phyloP scores from a whole-genome alignment of 2,329 filamentous ascomycete species.

The Aureobasidium sp. region DNA sequence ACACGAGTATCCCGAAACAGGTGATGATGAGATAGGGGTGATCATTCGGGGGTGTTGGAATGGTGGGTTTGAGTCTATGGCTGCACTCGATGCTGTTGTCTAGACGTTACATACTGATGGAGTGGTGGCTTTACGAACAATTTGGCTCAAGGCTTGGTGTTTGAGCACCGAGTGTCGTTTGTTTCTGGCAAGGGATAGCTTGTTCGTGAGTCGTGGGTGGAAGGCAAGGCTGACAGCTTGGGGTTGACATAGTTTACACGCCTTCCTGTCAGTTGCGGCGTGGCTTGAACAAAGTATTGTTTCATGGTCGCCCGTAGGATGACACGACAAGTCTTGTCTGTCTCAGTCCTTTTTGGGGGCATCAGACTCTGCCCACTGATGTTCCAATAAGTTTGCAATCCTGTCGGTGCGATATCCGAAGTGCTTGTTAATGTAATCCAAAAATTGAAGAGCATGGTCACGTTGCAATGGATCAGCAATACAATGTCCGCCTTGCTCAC shows the following conservation, averaged over 20 bases:
- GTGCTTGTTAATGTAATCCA: neutral
- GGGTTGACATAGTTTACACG: neutral
- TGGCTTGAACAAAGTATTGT: neutral
- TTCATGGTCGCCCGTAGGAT: neutral
- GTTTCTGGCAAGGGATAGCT: neutral
- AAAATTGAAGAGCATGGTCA: neutral
- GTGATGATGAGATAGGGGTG: neutral
- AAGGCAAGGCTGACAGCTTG: neutral
- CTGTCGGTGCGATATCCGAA: neutral
- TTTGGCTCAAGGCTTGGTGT: neutral
- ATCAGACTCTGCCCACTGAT: neutral
- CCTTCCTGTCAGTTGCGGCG: neutral
- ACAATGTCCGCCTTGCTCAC: neutral
- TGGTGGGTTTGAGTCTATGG: neutral
- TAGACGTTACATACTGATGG: neutral
- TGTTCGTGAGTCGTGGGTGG: neutral
- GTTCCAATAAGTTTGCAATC: neutral
- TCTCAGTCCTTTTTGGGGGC: neutral
- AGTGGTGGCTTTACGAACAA: neutral
- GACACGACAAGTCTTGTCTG: neutral
- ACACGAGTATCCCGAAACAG: neutral
- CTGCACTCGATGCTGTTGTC: neutral
- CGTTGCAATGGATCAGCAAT: neutral
- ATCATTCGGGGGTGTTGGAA: neutral
- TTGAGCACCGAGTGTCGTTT: neutral